Conservation (phyloP, 1,284 basidiomycete species). For the Schizopora paradoxa region DNA sequence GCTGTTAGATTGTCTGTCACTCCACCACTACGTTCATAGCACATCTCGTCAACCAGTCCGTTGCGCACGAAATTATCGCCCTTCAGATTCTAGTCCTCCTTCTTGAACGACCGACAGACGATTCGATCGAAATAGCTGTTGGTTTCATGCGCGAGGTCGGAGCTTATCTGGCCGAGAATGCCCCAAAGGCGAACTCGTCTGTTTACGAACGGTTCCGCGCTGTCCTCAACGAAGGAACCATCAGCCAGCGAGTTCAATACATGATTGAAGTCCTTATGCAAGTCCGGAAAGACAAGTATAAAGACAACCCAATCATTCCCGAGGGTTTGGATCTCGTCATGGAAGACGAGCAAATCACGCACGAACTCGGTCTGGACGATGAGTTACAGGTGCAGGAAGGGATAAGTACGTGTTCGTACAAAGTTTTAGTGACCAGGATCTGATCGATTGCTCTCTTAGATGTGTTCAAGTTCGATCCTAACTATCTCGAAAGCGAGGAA, state of each 20-base stretch:
- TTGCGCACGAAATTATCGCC: conserved; percentile 92
- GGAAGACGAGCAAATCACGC: conserved; percentile 96
- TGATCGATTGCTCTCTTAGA: conserved; percentile 42
- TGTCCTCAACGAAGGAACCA: conserved; percentile 90
- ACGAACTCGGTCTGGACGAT: conserved; percentile 88
- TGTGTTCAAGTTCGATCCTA: conserved; percentile 92
- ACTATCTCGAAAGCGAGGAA: conserved; percentile 89
- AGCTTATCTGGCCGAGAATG: conserved; percentile 89
- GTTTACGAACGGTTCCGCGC: conserved; percentile 96
- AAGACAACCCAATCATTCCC: conserved; percentile 92
- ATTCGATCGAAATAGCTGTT: conserved; percentile 97
- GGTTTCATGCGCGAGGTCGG: conserved; percentile 98
- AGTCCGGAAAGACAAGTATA: conserved; percentile 96
- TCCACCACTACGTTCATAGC: conserved; percentile 95
- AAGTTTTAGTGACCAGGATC: not conserved
- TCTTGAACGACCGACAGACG: conserved; percentile 93
- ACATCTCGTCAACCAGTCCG: conserved; percentile 93
- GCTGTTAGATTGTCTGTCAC: conserved; percentile 75
- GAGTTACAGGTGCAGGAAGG: conserved; percentile 92
- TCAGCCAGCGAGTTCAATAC: conserved; percentile 96
- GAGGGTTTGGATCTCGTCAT: conserved; percentile 96
- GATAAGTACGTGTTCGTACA: conserved; percentile 61
- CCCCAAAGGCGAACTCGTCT: conserved; percentile 89
- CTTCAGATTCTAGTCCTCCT: conserved; percentile 93
- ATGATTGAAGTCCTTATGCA: conserved; percentile 99